Percentiles rank a stretch among this genome's conserved stretches.
These are phyloP conservation scores for Coprinopsis sp. DNA, from an alignment of 768 basidiomycete genomes.

Conservation along the genomic window DNA sequence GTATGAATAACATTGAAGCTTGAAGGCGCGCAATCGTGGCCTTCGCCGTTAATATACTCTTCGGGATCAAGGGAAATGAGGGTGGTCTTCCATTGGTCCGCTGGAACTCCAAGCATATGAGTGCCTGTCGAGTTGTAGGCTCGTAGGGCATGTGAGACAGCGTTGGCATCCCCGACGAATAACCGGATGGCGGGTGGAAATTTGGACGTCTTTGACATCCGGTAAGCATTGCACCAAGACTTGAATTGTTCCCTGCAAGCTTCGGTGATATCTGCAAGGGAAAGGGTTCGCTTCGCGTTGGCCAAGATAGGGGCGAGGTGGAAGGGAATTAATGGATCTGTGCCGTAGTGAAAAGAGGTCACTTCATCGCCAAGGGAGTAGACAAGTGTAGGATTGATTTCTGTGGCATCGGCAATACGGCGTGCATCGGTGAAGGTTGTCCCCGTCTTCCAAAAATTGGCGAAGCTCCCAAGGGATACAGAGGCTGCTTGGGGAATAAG, in stretches of 20 bases:
- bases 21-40: not conserved
- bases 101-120: slow-evolving; percentile 18
- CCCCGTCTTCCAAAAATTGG: slow-evolving; percentile 39
- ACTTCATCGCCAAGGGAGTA: slow-evolving; percentile 35
- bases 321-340: slow-evolving; percentile 38
- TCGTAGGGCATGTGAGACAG: slow-evolving; percentile 35
- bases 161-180: slow-evolving; percentile 35
- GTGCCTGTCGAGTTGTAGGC: slow-evolving; percentile 10
- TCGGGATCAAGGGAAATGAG: not conserved
- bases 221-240: slow-evolving; percentile 7
- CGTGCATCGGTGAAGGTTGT: slow-evolving; percentile 21
- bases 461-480: slow-evolving; percentile 15
- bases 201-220: slow-evolving; percentile 10
- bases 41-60: slow-evolving; percentile 4
- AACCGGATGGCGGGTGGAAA: slow-evolving; percentile 29
- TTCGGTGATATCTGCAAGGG: no score
- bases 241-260: no score
- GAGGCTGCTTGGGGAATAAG: slow-evolving; percentile 17
- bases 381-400: slow-evolving; percentile 44
- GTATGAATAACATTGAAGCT: slow-evolving; percentile 44
- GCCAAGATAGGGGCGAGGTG: slow-evolving; percentile 32
- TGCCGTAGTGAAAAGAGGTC: slow-evolving; percentile 40
- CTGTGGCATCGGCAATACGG: slow-evolving; percentile 13
- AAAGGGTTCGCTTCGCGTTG: not conserved
- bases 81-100: slow-evolving; percentile 3